phyloP scores from a whole-genome alignment of 23 red algal species.

The Gracilaria domingensis region DNA sequence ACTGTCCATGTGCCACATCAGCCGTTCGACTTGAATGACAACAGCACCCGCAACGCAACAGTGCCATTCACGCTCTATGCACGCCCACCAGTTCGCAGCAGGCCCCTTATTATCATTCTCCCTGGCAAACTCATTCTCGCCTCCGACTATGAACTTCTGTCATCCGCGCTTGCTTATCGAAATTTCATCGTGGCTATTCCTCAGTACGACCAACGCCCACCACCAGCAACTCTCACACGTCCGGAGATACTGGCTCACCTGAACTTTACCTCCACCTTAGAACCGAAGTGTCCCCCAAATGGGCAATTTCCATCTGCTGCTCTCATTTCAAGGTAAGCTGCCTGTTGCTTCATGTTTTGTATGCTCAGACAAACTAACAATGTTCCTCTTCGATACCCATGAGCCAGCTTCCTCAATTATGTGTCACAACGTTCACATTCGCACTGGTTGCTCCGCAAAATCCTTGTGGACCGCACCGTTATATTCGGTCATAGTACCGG shows the following conservation, averaged over 20 bases:
- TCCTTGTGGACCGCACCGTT: conserved; percentile 17
- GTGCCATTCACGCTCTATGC: conserved; percentile 20
- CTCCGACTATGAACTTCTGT: not conserved
- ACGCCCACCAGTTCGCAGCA: not conserved
- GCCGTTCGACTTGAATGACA: not conserved
- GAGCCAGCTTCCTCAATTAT: not conserved
- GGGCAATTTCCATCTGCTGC: conserved; percentile 15
- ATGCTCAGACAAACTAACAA: no score
- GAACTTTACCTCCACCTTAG: not conserved
- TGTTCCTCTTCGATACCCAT: no score
- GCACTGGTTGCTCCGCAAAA: conserved; percentile 12
- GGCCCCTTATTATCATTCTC: conserved; percentile 2
- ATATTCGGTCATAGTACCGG: conserved; percentile 18
- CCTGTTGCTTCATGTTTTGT: no score
- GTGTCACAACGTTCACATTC: not conserved
- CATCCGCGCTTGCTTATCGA: conserved; percentile 7
- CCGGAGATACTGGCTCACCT: not conserved
- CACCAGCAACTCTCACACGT: not conserved
- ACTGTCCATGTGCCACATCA: conserved; percentile 5
- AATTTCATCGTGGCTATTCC: conserved; percentile 16
- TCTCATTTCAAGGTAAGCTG: not conserved
- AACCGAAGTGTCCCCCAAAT: not conserved
- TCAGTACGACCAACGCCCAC: conserved; percentile 17
- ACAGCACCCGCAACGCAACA: not conserved
- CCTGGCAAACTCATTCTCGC: not conserved